Evolutionary conservation across 345 rosid species (phyloP).

Genomic region (Fremontodendron californicum): DNA sequence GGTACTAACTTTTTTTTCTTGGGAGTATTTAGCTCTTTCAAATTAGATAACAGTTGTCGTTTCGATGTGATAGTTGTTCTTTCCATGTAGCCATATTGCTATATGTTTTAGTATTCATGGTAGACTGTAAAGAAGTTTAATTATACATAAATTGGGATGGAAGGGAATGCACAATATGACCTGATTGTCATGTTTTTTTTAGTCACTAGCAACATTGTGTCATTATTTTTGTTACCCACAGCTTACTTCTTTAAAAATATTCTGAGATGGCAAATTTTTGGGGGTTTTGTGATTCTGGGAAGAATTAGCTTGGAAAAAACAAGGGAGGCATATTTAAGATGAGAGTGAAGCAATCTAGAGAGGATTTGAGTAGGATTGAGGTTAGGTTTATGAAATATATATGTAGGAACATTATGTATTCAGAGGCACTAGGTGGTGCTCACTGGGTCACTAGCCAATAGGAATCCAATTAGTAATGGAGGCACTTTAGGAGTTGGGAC

Average conservation of each 20-base stretch:
- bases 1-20: constrained; percentile 35
- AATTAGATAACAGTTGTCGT: neutral
- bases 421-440: neutral
- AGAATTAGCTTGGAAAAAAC: neutral
- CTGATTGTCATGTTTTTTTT: neutral
- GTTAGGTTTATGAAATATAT: neutral
- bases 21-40: neutral
- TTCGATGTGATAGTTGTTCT: neutral
- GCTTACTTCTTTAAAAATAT: neutral
- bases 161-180: neutral
- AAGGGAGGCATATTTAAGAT: neutral
- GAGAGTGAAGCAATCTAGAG: neutral
- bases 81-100: neutral
- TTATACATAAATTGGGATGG: neutral
- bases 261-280: neutral
- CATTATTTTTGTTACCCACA: neutral
- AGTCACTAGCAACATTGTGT: neutral
- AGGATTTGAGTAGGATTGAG: neutral
- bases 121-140: neutral
- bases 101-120: neutral
- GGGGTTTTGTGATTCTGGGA: neutral
- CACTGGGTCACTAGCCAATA: neutral
- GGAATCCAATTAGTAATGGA: neutral
- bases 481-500: neutral
- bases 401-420: neutral